Evolutionary conservation across 768 basidiomycete genomes (phyloP).

Genomic region (Coprinopsis marcescibilis): DNA sequence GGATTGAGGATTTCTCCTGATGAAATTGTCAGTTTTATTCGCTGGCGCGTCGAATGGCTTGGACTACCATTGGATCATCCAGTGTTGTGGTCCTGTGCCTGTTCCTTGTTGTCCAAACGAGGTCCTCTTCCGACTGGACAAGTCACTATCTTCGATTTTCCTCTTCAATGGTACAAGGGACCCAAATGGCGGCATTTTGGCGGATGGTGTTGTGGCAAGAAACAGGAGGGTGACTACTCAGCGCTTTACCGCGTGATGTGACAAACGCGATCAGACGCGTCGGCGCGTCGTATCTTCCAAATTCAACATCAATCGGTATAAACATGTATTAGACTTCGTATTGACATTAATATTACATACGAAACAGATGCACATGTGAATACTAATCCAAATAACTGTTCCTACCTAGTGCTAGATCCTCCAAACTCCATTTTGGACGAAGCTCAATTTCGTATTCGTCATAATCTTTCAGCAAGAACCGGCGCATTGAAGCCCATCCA

Average conservation of each 20-base stretch:
- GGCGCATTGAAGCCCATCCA: constrained; percentile 83
- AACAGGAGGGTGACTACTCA: not conserved
- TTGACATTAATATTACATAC: no score
- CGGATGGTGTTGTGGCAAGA: no score
- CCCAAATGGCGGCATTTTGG: constrained; percentile 30
- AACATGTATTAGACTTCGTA: no score
- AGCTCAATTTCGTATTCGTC: constrained; percentile 60
- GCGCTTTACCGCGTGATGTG: not conserved
- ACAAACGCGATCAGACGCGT: no score
- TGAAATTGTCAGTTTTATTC: not conserved
- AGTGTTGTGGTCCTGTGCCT: constrained; percentile 38
- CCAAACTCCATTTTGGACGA: constrained; percentile 74
- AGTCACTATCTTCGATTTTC: constrained; percentile 26
- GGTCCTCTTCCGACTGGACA: constrained; percentile 26
- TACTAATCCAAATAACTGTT: no score
- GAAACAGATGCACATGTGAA: no score
- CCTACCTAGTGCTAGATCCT: constrained; percentile 31
- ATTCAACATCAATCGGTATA: no score
- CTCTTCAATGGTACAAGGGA: constrained; percentile 26
- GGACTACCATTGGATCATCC: constrained; percentile 76
- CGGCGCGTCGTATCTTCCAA: no score
- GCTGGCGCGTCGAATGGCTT: not conserved
- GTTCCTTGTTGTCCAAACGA: constrained; percentile 18
- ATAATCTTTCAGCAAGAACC: constrained; percentile 58
- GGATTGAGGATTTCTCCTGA: constrained; percentile 60